Evolutionary conservation across 1,284 basidiomycete species (phyloP).

Genomic region (Cryptococcus sp.): DNA sequence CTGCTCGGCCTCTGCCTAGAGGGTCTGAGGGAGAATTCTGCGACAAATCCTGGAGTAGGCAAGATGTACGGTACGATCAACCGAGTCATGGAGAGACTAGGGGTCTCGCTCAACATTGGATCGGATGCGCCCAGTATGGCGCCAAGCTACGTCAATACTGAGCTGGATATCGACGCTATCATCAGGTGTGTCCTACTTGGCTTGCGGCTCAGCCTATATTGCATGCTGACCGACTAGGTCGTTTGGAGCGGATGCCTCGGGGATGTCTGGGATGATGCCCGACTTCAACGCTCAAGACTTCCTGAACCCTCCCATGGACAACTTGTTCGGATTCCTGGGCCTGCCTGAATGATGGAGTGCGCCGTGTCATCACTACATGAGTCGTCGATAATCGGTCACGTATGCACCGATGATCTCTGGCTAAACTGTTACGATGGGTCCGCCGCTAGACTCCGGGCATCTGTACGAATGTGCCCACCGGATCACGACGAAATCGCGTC

Average conservation of each 20-base stretch:
- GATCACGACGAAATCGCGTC: too few species aligned
- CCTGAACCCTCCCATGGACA: conserved; percentile 1
- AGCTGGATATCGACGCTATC: conserved; percentile 13
- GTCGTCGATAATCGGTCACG: too few species aligned
- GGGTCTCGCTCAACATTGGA: conserved; percentile 5
- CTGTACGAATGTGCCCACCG: too few species aligned
- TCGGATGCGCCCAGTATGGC: not conserved
- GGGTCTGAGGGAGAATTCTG: conserved; percentile 19
- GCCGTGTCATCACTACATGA: too few species aligned
- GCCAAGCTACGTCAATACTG: not conserved
- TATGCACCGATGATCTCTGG: too few species aligned
- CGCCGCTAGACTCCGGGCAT: too few species aligned
- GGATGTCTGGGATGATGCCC: not conserved
- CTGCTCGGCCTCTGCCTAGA: conserved; percentile 22
- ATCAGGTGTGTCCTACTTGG: conserved; percentile 5
- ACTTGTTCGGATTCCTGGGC: conserved; percentile 8
- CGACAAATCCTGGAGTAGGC: conserved; percentile 21
- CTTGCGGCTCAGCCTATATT: not conserved
- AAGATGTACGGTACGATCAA: conserved; percentile 19
- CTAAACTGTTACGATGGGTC: too few species aligned
- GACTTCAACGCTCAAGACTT: not conserved
- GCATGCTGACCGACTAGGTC: not conserved
- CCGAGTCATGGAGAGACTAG: conserved; percentile 14
- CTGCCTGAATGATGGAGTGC: too few species aligned
- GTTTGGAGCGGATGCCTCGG: not conserved